These are phyloP conservation scores for Tulasnella sp. DNA, from an alignment of 768 basidiomycete genomes.

Conservation along the genomic window DNA sequence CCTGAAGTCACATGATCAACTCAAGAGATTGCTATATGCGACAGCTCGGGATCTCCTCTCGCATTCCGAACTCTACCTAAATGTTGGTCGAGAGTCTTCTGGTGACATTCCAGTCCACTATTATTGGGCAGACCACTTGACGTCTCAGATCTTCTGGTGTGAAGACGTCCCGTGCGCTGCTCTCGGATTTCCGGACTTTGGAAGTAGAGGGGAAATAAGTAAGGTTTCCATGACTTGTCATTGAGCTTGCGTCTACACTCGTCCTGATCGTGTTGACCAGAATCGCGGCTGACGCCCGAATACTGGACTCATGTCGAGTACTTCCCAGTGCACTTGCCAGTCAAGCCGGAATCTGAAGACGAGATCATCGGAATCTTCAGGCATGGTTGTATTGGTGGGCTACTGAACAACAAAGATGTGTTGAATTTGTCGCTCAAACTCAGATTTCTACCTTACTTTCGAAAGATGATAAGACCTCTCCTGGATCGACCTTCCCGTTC, in stretches of 20 bases:
- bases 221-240: neutral
- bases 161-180: neutral
- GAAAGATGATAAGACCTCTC: constrained; percentile 9
- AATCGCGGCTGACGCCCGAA: constrained; percentile 5
- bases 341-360: neutral
- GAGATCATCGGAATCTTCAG: constrained; percentile 7
- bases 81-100: too few species aligned
- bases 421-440: neutral
- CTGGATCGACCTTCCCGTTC: constrained; percentile 8
- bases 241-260: neutral
- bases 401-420: neutral
- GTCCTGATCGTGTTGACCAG: neutral
- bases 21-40: too few species aligned
- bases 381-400: constrained; percentile 4
- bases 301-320: constrained; percentile 15
- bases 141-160: neutral
- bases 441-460: neutral
- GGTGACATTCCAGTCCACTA: neutral
- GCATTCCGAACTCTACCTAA: too few species aligned
- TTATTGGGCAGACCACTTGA: neutral
- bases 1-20: too few species aligned
- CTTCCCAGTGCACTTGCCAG: constrained; percentile 3
- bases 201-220: neutral
- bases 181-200: neutral
- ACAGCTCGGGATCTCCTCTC: too few species aligned